phyloP scores from a whole-genome alignment of 2,329 filamentous ascomycete species.

The Catunica adiposa region DNA sequence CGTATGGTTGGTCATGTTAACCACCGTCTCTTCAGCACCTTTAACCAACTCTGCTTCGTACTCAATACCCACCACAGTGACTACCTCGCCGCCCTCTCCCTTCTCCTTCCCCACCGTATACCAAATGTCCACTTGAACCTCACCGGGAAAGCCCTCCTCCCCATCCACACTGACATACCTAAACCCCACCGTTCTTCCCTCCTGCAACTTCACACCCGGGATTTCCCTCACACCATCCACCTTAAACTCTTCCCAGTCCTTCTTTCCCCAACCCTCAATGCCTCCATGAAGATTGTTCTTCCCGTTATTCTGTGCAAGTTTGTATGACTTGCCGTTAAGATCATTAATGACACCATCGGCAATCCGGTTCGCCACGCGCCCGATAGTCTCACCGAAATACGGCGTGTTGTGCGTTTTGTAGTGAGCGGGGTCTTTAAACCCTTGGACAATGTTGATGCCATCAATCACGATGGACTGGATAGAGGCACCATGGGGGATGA shows the following conservation, averaged over 20 bases:
- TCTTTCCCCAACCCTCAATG: constrained; percentile 63
- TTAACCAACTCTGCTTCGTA: constrained; percentile 73
- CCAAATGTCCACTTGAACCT: constrained; percentile 58
- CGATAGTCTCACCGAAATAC: constrained; percentile 88
- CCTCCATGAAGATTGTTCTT: constrained; percentile 64
- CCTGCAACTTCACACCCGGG: constrained; percentile 39
- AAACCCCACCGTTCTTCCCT: constrained; percentile 44
- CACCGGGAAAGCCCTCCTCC: constrained; percentile 81
- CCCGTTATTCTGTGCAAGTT: constrained; percentile 59
- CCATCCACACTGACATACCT: constrained; percentile 49
- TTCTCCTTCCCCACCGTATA: constrained; percentile 61
- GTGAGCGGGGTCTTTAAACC: constrained; percentile 58
- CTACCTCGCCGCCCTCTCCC: constrained; percentile 38
- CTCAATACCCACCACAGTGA: constrained; percentile 64
- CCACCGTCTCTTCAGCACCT: constrained; percentile 70
- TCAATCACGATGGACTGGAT: constrained; percentile 67
- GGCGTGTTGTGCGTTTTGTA: constrained; percentile 62
- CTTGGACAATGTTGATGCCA: constrained; percentile 73
- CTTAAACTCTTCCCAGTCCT: constrained; percentile 48
- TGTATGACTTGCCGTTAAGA: constrained; percentile 55
- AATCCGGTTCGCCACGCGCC: constrained; percentile 69
- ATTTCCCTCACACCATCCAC: constrained; percentile 30
- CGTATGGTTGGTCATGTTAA: constrained; percentile 93
- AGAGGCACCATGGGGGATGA: constrained; percentile 62
- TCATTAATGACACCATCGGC: constrained; percentile 50